These are phyloP conservation scores for Myriosclerotinia scirpicola DNA, from an alignment of 2,329 filamentous ascomycete species.

Conservation along the genomic window DNA sequence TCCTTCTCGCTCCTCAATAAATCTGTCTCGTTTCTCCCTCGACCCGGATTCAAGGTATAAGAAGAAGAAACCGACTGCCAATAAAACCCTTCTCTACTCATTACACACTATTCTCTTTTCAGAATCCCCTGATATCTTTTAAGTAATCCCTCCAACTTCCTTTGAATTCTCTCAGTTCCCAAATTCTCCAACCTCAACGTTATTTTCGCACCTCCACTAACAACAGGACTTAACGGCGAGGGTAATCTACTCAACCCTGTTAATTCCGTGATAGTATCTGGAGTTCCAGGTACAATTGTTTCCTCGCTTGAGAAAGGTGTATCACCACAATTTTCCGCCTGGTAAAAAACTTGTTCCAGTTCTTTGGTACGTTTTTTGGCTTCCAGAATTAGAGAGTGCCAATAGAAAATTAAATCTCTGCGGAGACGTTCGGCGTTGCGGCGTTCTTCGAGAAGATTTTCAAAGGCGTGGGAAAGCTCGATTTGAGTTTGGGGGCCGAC, in stretches of 20 bases:
- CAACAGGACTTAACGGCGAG: not conserved
- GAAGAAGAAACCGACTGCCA: slow-evolving; percentile 15
- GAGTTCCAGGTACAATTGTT: slow-evolving; percentile 13
- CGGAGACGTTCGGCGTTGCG: slow-evolving; percentile 7
- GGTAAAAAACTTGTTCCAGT: not conserved
- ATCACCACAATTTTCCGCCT: slow-evolving; percentile 8
- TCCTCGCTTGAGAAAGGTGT: slow-evolving; percentile 17
- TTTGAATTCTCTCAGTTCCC: not conserved
- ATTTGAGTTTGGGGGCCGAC: not conserved
- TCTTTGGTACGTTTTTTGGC: not conserved
- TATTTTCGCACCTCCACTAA: not conserved
- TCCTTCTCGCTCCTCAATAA: slow-evolving; percentile 14
- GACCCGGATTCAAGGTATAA: slow-evolving; percentile 2
- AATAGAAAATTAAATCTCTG: slow-evolving; percentile 14
- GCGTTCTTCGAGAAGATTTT: slow-evolving; percentile 20
- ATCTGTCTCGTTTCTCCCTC: not conserved
- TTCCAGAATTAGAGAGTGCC: slow-evolving; percentile 15
- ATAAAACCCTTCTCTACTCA: slow-evolving; percentile 17
- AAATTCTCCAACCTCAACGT: not conserved
- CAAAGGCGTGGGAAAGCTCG: slow-evolving; percentile 20
- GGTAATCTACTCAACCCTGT: not conserved
- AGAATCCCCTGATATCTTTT: slow-evolving; percentile 13
- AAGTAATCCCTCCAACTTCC: not conserved
- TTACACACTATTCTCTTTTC: not conserved
- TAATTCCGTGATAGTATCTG: not conserved